phyloP scores from a whole-genome alignment of 129 eudicot species.

The Arctium lappa region DNA sequence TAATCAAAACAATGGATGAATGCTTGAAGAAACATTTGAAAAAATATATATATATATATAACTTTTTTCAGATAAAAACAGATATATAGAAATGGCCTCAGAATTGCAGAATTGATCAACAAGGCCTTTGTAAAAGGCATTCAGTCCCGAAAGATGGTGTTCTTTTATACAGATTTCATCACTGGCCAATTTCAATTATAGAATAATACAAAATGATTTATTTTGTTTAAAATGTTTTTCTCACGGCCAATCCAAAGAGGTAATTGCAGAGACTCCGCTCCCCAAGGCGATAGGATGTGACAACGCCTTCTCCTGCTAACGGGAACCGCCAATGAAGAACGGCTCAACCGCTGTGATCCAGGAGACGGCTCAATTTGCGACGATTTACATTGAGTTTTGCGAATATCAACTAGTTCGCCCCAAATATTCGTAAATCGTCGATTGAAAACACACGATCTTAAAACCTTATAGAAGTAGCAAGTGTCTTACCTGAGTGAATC shows the following conservation, averaged over 20 bases:
- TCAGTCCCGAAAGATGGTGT: conserved; percentile 47
- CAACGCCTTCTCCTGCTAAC: conserved; percentile 19
- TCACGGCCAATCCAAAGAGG: conserved; percentile 44
- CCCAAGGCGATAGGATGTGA: conserved; percentile 46
- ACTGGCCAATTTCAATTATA: conserved; percentile 14
- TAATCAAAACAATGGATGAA: neutral
- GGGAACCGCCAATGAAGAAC: conserved; percentile 11
- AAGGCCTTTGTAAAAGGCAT: neutral
- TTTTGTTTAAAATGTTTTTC: conserved; percentile 15
- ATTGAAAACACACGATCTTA: neutral
- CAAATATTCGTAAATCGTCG: conserved; percentile 14
- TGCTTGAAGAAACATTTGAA: neutral
- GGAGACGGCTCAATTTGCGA: conserved; percentile 23
- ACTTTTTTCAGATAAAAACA: neutral
- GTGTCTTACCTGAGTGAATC: neutral
- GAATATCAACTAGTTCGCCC: conserved; percentile 13
- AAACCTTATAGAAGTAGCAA: neutral
- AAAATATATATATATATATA: too few species aligned
- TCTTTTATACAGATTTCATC: conserved; percentile 29
- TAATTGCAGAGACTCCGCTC: conserved; percentile 42
- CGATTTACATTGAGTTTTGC: conserved; percentile 33
- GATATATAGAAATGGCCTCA: conserved; percentile 4
- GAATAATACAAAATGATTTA: neutral
- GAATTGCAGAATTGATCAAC: conserved; percentile 24
- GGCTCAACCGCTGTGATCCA: conserved; percentile 20